These are phyloP conservation scores for Blastobotrys mokoenaii DNA, from an alignment of 805 yeast genomes.

Conservation along the genomic window DNA sequence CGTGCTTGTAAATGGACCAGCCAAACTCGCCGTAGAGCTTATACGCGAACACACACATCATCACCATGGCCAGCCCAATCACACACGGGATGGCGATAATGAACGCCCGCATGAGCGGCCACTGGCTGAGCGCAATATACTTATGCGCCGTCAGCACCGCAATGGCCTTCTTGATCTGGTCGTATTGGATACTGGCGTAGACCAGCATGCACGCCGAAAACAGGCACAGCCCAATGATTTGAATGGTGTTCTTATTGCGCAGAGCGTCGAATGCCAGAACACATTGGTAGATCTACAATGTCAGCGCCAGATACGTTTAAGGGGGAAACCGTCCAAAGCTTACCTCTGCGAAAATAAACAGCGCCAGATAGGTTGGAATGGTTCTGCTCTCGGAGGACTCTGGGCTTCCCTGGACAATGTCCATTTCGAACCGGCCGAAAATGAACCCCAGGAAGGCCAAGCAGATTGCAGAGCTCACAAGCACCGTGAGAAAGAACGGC, in stretches of 20 bases:
- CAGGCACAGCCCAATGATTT: slow-evolving; percentile 30
- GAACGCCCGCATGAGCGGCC: slow-evolving; percentile 27
- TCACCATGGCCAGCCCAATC: slow-evolving; percentile 30
- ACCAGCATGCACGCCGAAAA: slow-evolving; percentile 38
- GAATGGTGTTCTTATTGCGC: slow-evolving; percentile 32
- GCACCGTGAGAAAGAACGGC: slow-evolving; percentile 9
- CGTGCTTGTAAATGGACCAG: slow-evolving; percentile 40
- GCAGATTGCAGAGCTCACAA: slow-evolving; percentile 13
- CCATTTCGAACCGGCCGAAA: slow-evolving; percentile 24
- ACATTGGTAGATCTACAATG: slow-evolving; percentile 30
- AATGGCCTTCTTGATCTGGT: slow-evolving; percentile 30
- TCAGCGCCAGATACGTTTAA: too few species aligned
- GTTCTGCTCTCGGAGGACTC: slow-evolving; percentile 20
- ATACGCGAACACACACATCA: slow-evolving; percentile 28
- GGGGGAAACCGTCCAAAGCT: too few species aligned
- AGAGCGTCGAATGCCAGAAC: slow-evolving; percentile 34
- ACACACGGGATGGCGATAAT: slow-evolving; percentile 38
- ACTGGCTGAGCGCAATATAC: slow-evolving; percentile 9
- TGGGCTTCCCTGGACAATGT: slow-evolving; percentile 11
- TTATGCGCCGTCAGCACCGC: slow-evolving; percentile 10
- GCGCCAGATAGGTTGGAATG: slow-evolving; percentile 36
- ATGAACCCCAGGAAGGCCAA: slow-evolving; percentile 26
- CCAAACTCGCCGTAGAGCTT: slow-evolving; percentile 34
- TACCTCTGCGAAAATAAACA: slow-evolving; percentile 39
- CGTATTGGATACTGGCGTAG: slow-evolving; percentile 40